These are phyloP conservation scores for Forsythia viridissima DNA, from an alignment of 257 asterid genomes.

Conservation along the genomic window DNA sequence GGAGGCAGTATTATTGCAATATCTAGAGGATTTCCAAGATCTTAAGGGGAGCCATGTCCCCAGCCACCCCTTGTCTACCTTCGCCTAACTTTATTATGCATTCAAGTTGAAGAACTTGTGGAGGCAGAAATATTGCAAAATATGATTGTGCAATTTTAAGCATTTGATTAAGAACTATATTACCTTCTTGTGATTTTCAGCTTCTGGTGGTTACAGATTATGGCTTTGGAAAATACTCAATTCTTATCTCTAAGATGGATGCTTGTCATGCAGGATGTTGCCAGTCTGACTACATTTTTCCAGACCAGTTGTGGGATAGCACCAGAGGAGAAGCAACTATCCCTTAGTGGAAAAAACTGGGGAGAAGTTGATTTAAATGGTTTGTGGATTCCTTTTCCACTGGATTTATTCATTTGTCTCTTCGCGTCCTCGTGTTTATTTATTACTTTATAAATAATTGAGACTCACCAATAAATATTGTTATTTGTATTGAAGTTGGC, in stretches of 20 bases:
- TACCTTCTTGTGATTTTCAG: background rate
- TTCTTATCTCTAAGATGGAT: conserved; percentile 20
- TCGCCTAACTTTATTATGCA: conserved; percentile 16
- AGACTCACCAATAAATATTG: background rate
- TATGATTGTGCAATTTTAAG: background rate
- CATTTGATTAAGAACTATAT: background rate
- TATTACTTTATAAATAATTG: conserved; percentile 2
- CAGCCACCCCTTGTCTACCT: background rate
- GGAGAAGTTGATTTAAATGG: conserved; percentile 97
- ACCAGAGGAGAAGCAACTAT: conserved; percentile 95
- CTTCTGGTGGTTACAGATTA: background rate
- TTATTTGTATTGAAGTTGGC: background rate
- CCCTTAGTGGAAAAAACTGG: conserved; percentile 96
- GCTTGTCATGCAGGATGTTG: conserved; percentile 66
- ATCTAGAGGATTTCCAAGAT: background rate
- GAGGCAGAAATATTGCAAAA: background rate
- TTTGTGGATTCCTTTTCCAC: conserved; percentile 24
- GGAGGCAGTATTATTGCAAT: background rate
- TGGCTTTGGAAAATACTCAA: background rate
- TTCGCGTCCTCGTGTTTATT: background rate
- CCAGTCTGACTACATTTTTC: conserved; percentile 67
- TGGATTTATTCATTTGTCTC: conserved; percentile 6
- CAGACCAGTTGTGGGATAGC: conserved; percentile 62
- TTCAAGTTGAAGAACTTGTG: background rate
- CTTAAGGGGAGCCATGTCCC: background rate